phyloP scores from a whole-genome alignment of 345 rosid genomes.

The Lumnitzera littorea region DNA sequence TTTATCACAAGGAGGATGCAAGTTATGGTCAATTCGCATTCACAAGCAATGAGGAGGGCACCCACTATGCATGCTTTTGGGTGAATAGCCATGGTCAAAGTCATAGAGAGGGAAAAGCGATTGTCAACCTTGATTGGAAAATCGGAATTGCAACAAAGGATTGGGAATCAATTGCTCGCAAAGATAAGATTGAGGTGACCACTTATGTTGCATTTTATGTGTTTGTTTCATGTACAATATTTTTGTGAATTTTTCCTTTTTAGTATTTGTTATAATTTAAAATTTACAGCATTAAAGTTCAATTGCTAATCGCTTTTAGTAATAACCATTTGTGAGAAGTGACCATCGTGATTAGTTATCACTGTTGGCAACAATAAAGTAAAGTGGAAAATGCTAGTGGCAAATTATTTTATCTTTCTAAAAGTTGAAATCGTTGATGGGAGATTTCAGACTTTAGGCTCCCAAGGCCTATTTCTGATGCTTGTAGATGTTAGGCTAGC shows the following conservation, averaged over 20 bases:
- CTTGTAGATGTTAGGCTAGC: too few species aligned
- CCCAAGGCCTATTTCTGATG: too few species aligned
- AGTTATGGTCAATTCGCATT: slow-evolving; percentile 89
- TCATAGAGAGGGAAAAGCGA: slow-evolving; percentile 35
- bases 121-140: slow-evolving; percentile 77
- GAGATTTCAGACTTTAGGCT: too few species aligned
- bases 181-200: slow-evolving; percentile 80
- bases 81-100: slow-evolving; percentile 12
- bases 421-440: too few species aligned
- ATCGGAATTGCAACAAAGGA: slow-evolving; percentile 83
- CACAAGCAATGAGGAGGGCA: slow-evolving; percentile 76
- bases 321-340: background rate
- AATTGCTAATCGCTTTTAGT: background rate
- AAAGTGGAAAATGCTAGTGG: too few species aligned
- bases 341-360: background rate
- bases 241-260: too few species aligned
- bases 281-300: too few species aligned
- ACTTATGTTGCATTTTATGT: background rate
- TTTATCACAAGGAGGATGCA: slow-evolving; percentile 59
- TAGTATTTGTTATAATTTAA: background rate
- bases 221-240: background rate
- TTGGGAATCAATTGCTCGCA: slow-evolving; percentile 87
- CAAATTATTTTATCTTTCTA: too few species aligned
- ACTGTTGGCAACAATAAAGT: too few species aligned
- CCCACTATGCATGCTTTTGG: slow-evolving; percentile 70